These are phyloP conservation scores for Lasiodiplodia sp. DNA, from an alignment of 2,329 filamentous ascomycete species.

Conservation along the genomic window DNA sequence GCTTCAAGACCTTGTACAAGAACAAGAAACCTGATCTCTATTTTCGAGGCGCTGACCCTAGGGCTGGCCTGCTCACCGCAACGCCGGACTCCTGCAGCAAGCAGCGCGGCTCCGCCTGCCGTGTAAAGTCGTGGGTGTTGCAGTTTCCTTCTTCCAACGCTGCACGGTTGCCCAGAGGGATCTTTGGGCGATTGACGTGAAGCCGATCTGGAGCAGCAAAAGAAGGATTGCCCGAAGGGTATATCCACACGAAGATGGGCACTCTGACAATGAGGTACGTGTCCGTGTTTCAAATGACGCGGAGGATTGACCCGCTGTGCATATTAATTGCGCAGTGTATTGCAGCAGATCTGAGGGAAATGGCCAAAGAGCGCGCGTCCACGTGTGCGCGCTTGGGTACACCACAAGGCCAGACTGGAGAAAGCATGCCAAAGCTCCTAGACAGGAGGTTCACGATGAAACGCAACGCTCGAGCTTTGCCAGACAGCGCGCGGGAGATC, in stretches of 20 bases:
- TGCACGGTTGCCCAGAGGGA: not conserved
- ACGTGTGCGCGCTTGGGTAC: not conserved
- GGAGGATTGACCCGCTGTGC: constrained; percentile 25
- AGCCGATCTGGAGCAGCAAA: constrained; percentile 19
- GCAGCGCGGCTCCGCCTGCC: constrained; percentile 18
- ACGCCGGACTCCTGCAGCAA: constrained; percentile 6
- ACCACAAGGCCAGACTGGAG: not conserved
- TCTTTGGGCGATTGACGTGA: not conserved
- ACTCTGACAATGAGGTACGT: constrained; percentile 21
- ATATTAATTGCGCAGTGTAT: constrained; percentile 23
- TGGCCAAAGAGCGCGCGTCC: not conserved
- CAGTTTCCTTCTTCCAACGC: not conserved
- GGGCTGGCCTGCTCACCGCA: constrained; percentile 17
- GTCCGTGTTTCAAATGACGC: constrained; percentile 24
- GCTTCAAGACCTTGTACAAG: constrained; percentile 22
- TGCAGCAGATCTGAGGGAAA: constrained; percentile 19
- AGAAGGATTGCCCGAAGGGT: constrained; percentile 16
- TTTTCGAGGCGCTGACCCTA: constrained; percentile 9
- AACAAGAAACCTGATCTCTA: constrained; percentile 17
- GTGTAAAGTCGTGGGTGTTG: not conserved
- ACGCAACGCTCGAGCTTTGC: constrained; percentile 22
- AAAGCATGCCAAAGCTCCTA: constrained; percentile 5
- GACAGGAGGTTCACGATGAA: constrained; percentile 23
- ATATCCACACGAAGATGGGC: not conserved
- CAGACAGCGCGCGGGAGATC: constrained; percentile 16